Base-by-base conservation (phyloP, 495 filamentous ascomycete species). In the Lophiotrema nucula region DNA sequence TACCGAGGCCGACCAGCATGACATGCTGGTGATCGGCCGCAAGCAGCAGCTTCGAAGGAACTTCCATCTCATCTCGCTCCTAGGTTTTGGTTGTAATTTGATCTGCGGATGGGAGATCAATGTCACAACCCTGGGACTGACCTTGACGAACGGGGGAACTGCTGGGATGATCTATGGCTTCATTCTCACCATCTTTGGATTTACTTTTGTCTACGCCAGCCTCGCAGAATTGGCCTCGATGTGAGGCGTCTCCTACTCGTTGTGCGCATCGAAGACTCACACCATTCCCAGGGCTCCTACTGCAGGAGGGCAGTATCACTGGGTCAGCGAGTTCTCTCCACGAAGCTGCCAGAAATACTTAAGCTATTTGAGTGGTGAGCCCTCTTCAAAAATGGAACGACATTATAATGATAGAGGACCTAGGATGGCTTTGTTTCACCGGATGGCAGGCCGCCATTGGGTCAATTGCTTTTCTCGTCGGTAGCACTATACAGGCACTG, bases 371-470 rank as follows among this genome's bases (percentile, higher is more conserved):
- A 56, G 67, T 27, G 54, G 52, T 55, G 23, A 8, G 52, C 19
- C 26, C 6, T 47, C 26, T 10, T 21, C n/a, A 2, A 3, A 55
- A 26, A 11, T 4, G 18, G 6, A 18, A 28, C 22, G 16, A 16
- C 38, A 21, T 25, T 26, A 8, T 31, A 18, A 4, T 47, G 4
- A 35, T 21, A n/a, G 18, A 39, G 8, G 12, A 4, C 41, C 27
- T 46, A 42, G 48, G 80, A 12, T 87, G 83, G 83, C 70, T 86
- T 12, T 78, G 75, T 42, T 77, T 79, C 10, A 76, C 77, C 33
- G 83, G 81, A 4, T 86, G 83, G 83, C 79, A 84, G 65, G 77
- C 77, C 16, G 72, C 76, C 1, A 77, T 77, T 12, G 77, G 82
- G 2, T 69, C 76, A 1, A 71, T 76, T 27, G 75, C 76, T 0